A percentile compares a stretch with the other conserved stretches of the same genome.
phyloP scores from a whole-genome alignment of 1,284 basidiomycete species.

The Puccinia sorghi region DNA sequence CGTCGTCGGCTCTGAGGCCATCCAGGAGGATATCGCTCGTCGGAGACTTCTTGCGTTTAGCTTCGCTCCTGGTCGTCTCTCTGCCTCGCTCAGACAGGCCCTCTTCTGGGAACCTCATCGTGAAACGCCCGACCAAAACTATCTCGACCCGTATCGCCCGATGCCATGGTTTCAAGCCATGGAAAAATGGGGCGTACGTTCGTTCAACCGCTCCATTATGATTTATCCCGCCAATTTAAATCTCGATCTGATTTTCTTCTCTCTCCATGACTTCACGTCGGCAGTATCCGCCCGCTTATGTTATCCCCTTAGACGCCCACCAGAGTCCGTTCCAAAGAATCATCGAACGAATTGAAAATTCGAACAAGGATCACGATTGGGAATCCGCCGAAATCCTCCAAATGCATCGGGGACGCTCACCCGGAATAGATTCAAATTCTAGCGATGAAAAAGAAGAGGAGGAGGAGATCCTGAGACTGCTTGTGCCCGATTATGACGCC shows the following conservation, averaged over 20 bases:
- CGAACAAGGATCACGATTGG: conserved; percentile 23
- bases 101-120: conserved; percentile 25
- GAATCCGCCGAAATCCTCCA: background rate
- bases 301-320: conserved; percentile 6
- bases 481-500: conserved; percentile 13
- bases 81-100: conserved; percentile 15
- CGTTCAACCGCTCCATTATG: too few relatives aligned
- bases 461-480: conserved; percentile 31
- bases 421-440: background rate
- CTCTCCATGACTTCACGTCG: background rate
- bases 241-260: background rate
- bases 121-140: conserved; percentile 5
- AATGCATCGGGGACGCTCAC: conserved; percentile 34
- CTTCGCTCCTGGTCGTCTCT: conserved; percentile 5
- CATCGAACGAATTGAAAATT: background rate
- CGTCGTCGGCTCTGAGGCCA: background rate
- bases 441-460: conserved; percentile 26
- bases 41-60: conserved; percentile 12
- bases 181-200: conserved; percentile 44
- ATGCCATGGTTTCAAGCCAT: conserved; percentile 41
- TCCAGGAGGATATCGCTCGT: background rate
- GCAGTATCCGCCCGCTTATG: conserved; percentile 40
- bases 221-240: too few relatives aligned
- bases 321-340: conserved; percentile 7
- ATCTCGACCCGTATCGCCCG: conserved; percentile 21